Evolutionary conservation across 1,284 basidiomycete species (phyloP), one percentile per base, ranked within the genome.

Genomic region (Singerocomus inundabilis): DNA sequence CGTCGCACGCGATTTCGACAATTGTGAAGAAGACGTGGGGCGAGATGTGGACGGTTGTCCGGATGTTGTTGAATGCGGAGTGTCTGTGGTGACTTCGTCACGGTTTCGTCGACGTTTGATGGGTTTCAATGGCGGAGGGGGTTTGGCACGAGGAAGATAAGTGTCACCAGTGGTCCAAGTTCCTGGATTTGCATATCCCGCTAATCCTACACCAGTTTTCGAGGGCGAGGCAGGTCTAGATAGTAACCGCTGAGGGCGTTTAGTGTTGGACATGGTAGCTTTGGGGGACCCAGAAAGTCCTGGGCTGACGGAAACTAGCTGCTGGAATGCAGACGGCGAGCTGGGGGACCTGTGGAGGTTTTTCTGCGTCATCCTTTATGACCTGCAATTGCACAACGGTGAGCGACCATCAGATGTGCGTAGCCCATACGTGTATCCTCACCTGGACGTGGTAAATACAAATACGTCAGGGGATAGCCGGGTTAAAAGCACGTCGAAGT

Each of bases 91-190:
- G 16, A 11, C n/a, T 7, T 48, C 29, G 16, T 58, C 53, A 30
- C 11, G 15, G 33, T 44, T 51, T n/a, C 50, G 56, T 38, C 42
- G 39, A 26, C 53, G 61, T 15, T 43, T 50, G 34, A 28, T 32
- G 13, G 0, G n/a, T 29, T 56, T 46, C 1, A 62, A 48, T 2
- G 63, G 54, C 1, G 48, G 48, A 28, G 58, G 52, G 18, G 57
- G 46, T 26, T 56, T 64, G 18, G 64, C 50, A 6, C 49, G 58
- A 11, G 64, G 55, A 39, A 69, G 51, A 28, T 34, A 67, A 0
- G 55, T 16, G 29, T 67, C 66, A 12, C 48, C 6, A 7, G 52
- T 24, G 13, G 48, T 44, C 48, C 63, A 62, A 10, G 53, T 44
- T 15, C 8, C 10, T 5, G 30, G 39, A 5, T 33, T 36, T n/a